Evolutionary conservation across 1,284 basidiomycete genomes (phyloP), one percentile per base, ranked within the genome.

Genomic region (Psilocybe mexicana): DNA sequence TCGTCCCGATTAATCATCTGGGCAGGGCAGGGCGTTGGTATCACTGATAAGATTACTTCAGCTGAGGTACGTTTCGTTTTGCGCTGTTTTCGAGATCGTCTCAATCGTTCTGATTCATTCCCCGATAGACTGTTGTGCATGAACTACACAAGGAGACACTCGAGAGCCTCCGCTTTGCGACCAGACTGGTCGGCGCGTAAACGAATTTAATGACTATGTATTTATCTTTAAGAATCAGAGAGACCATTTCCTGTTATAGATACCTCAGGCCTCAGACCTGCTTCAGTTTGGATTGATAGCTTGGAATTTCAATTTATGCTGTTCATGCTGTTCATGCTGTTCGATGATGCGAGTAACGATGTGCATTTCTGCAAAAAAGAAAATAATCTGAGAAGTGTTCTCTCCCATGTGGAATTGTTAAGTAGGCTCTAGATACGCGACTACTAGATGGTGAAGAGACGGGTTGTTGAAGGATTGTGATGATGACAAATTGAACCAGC

Each of bases 21-120:
- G 74, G 70, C 74, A 43, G 74, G 75, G 1, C 63, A 66, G 2
- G 71, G 70, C 1, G 68, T 69, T 12, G 71, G 70, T 2, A 54
- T 69, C 26, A 61, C 65, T 1, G 68, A 63, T 38, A 61, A 69
- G 23, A 67, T 73, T 43, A 59, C 57, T 24, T 51, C 53, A 14
- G 65, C 66, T 28, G 54, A 60, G 47, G 69, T 70, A 30, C 54
- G 62, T 55, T 3, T 12, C 26, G 5, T 28, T 25, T 46, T 33
- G 3, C 24, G 14, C 26, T 10, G 10, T 18, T 28, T 25, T 40
- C 11, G 6, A 14, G 6, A 4, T 40, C 10, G 35, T 6, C 38
- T 40, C 14, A 14, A 8, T 40, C 3, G 4, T 5, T 40, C 38
- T 40, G 4, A 14, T n/a, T 45, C 43, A 3, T 40, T 18, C 18